A percentile compares a stretch with the other conserved stretches of the same genome.
Evolutionary conservation across 2,329 filamentous ascomycete genomes (phyloP).

Genomic region (Neonectria coccinea): DNA sequence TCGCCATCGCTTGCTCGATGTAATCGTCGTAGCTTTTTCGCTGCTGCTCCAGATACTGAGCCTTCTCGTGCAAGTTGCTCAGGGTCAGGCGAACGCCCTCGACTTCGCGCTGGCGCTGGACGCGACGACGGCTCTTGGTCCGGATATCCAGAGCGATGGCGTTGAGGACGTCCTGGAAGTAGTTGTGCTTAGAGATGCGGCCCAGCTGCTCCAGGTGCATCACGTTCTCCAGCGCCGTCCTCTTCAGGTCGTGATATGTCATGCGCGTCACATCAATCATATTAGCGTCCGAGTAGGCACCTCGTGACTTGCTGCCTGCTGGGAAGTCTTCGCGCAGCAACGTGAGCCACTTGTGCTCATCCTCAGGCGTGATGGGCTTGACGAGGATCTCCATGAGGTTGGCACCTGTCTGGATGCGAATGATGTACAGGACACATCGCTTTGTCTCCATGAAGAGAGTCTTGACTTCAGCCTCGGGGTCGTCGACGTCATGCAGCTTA

Average conservation of each 20-base stretch:
- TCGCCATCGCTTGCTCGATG: slow-evolving; percentile 98
- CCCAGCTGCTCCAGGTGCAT: slow-evolving; percentile 88
- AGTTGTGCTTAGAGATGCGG: slow-evolving; percentile 88
- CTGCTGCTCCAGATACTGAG: slow-evolving; percentile 92
- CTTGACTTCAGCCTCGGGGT: slow-evolving; percentile 93
- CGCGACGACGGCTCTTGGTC: slow-evolving; percentile 91
- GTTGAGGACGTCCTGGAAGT: slow-evolving; percentile 98
- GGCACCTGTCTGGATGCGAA: slow-evolving; percentile 90
- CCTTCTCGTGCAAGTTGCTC: slow-evolving; percentile 83
- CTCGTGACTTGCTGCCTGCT: slow-evolving; percentile 74
- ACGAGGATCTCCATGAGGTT: slow-evolving; percentile 97
- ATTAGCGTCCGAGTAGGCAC: slow-evolving; percentile 90
- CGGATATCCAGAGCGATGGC: slow-evolving; percentile 96
- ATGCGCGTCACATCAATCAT: slow-evolving; percentile 90
- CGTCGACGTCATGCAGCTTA: slow-evolving; percentile 89
- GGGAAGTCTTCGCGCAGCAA: slow-evolving; percentile 84
- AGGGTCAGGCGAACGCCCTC: slow-evolving; percentile 85
- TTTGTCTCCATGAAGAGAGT: slow-evolving; percentile 98
- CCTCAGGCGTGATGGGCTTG: slow-evolving; percentile 86
- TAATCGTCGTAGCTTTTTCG: slow-evolving; percentile 99
- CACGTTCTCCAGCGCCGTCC: slow-evolving; percentile 93
- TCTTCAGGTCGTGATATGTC: slow-evolving; percentile 92
- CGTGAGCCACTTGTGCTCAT: slow-evolving; percentile 87
- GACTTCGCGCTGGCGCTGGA: slow-evolving; percentile 91
- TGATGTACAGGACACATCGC: slow-evolving; percentile 96